Evolutionary conservation across 2,329 filamentous ascomycete species (phyloP), one percentile per base, ranked within the genome.

Genomic region (Penicillium sp.): DNA sequence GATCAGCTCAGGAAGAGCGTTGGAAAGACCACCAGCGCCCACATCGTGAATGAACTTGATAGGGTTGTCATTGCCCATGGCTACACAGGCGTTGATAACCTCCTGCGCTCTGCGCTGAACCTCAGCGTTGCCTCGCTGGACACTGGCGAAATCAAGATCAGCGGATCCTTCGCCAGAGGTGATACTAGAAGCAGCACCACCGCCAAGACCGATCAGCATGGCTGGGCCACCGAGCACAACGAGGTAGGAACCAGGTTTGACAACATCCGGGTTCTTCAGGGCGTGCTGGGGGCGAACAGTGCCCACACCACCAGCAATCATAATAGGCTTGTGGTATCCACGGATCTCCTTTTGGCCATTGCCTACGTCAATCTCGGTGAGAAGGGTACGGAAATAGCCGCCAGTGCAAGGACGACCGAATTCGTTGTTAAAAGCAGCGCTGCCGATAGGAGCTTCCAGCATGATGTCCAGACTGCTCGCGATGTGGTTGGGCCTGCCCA

Each of bases 1-100:
- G 45, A 96, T 93, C 52, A 97, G 83, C 75, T 97, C 93, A 8
- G 94, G 93, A 16, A 97, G 82, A 37, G 93, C 93, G 68, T 90
- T 90, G 1, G 90, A 93, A 35, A 93, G 81, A 61, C 95, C 95
- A 71, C 95, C 95, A 54, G 95, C 95, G 64, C 95, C 95, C 49
- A 99, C 95, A 73, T 99, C 95, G 75, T 99, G 95, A 65, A 99
- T 98, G 80, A 98, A 94, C 58, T 92, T 89, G 68, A 99, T 98
- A 0, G 95, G 95, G 73, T 90, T 98, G 65, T 92, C 83, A 4
- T 88, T 81, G 16, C 93, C 94, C 70, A 98, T 85, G 3, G 92
- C 89, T 30, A 91, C 88, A 75, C 95, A 99, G 4, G 92, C 89
- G 77, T 98, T 95, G 78, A 99, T 99, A 66, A 99, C 95, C 86